Evolutionary conservation across 2,329 filamentous ascomycete species (phyloP).

Genomic region (Cordyceps pruinosa): DNA sequence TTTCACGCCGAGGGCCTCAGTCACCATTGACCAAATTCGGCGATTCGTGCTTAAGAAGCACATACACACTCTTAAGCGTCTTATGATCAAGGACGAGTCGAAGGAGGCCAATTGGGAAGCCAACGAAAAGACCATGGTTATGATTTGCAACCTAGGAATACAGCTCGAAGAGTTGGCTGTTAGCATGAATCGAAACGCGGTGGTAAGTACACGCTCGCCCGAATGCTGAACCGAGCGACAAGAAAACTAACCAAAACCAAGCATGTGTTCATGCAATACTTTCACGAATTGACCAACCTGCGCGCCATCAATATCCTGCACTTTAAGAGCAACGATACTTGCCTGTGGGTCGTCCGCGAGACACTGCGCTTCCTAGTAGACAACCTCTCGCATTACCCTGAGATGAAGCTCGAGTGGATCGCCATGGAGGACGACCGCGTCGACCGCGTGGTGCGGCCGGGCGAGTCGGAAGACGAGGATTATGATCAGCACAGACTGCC

Average conservation of each 20-base stretch:
- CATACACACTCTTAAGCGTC: conserved; percentile 41
- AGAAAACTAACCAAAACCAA: conserved; percentile 22
- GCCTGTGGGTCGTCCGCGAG: conserved; percentile 49
- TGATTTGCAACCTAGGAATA: conserved; percentile 45
- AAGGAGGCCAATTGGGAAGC: conserved; percentile 47
- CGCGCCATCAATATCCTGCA: conserved; percentile 49
- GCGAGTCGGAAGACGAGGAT: conserved; percentile 22
- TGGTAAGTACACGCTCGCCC: conserved; percentile 42
- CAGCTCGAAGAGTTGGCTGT: conserved; percentile 49
- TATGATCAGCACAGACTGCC: conserved; percentile 18
- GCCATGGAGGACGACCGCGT: conserved; percentile 46
- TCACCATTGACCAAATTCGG: conserved; percentile 52
- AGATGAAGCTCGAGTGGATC: conserved; percentile 52
- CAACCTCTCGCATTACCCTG: conserved; percentile 47
- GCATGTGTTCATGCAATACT: conserved; percentile 52
- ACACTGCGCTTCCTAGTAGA: conserved; percentile 53
- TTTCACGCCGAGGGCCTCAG: conserved; percentile 42
- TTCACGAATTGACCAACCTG: conserved; percentile 40
- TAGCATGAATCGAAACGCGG: conserved; percentile 45
- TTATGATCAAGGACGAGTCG: conserved; percentile 55
- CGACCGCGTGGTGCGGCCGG: conserved; percentile 40
- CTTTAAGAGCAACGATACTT: conserved; percentile 50
- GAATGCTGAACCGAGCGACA: no score
- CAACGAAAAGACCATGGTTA: conserved; percentile 45
- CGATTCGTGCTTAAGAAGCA: conserved; percentile 52